These are phyloP conservation scores for Neurospora crassa DNA, from an alignment of 2,329 filamentous ascomycete genomes.

Conservation along the genomic window DNA sequence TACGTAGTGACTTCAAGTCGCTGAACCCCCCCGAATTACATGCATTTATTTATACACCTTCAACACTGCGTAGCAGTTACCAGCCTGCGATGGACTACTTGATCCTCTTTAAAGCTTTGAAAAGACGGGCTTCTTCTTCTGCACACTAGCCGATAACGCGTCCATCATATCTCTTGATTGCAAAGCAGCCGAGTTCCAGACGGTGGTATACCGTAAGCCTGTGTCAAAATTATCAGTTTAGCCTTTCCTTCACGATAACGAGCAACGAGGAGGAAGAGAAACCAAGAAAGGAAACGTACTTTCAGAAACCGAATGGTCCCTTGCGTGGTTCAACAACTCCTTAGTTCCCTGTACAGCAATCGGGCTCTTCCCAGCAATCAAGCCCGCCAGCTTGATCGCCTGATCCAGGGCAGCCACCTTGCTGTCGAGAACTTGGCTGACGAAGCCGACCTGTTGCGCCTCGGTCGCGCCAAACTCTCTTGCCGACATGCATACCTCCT, in stretches of 20 bases:
- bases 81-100: neutral
- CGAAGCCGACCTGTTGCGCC: constrained; percentile 60
- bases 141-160: constrained; percentile 65
- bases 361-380: constrained; percentile 74
- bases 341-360: constrained; percentile 84
- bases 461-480: constrained; percentile 60
- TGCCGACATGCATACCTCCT: constrained; percentile 66
- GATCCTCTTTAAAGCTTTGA: constrained; percentile 59
- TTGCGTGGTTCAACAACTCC: constrained; percentile 71
- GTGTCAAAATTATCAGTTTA: neutral
- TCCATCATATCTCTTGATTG: constrained; percentile 70
- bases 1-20: neutral
- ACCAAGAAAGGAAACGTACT: constrained; percentile 39
- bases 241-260: neutral
- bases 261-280: neutral
- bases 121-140: constrained; percentile 73
- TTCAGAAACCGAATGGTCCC: constrained; percentile 69
- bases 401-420: constrained; percentile 55
- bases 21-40: neutral
- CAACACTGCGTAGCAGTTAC: neutral
- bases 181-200: constrained; percentile 80
- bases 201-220: constrained; percentile 70
- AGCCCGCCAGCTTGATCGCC: constrained; percentile 51
- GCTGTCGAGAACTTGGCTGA: constrained; percentile 52
- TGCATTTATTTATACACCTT: neutral